Evolutionary conservation across 2,329 filamentous ascomycete species (phyloP), one percentile per base, ranked within the genome.

Genomic region (Neonectria sp.): DNA sequence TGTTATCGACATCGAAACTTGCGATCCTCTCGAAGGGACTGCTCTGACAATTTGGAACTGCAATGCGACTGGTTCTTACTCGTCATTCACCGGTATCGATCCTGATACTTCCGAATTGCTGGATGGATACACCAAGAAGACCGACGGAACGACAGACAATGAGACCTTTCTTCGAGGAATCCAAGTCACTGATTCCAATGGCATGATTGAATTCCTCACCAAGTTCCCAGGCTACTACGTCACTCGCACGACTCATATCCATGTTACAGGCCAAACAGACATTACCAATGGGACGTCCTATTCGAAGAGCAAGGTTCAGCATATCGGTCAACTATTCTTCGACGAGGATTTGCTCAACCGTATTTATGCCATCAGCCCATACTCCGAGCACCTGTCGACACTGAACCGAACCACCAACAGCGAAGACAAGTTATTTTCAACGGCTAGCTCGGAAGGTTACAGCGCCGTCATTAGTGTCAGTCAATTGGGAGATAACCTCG

Each of bases 171-270:
- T 68, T 8, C 56, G 65, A 46, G 65, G 65, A 25, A 60, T 65
- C 29, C 65, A 68, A 29, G 29, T 68, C 13, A 68, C 61, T n/a
- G 65, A 68, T 35, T 33, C 45, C 6, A 40, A 65, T 13, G 65
- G 61, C 17, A 60, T 65, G 65, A 46, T 65, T 21, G 65, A 67
- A 21, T 67, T 67, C 33, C 43, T 67, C 12, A 67, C 65, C 9
- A 60, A 64, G 33, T 65, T 67, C 25, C 65, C 65, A 9, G 65
- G 60, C 37, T 67, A 67, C 56, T 65, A 65, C 29, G 57, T 67
- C 35, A 64, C 65, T 31, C 55, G 65, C 21, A 67, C 65, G 29
- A 60, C 65, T 17, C 65, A 67, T 46, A 67, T 67, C 17, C 65
- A 67, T 25, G 45, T 65, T 24, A 65, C 65, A 2, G 60, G 51